Percentiles rank a stretch among this genome's conserved stretches.
Evolutionary conservation across 345 rosid genomes (phyloP).

Genomic region (Eutrema japonicum): DNA sequence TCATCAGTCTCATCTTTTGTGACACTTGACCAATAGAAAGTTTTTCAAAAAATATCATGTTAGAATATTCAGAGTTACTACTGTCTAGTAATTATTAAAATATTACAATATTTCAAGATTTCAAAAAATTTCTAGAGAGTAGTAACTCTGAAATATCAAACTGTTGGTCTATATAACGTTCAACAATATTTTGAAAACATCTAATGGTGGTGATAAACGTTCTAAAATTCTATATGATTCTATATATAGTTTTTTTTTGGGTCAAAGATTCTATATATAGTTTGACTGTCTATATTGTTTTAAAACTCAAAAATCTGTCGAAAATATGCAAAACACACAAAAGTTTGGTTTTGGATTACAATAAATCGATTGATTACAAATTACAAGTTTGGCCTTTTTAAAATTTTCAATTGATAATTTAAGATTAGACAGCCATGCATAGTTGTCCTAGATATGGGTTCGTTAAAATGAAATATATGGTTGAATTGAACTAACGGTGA

Average conservation of each 20-base stretch:
- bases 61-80: no score
- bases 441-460: conserved; percentile 32
- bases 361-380: neutral
- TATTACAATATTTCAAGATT: neutral
- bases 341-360: neutral
- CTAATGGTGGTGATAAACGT: neutral
- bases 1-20: conserved; percentile 17
- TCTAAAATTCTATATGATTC: no score
- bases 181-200: neutral
- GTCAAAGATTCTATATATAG: no score
- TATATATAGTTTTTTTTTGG: no score
- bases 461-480: conserved; percentile 16
- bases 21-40: conserved; percentile 17
- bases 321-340: neutral
- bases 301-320: neutral
- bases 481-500: conserved; percentile 23
- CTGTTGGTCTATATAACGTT: neutral
- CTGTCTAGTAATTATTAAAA: no score
- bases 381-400: neutral
- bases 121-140: neutral
- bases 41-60: no score
- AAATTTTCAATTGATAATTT: neutral
- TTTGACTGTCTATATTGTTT: neutral
- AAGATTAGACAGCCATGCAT: neutral
- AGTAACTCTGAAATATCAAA: neutral